Evolutionary conservation across 306 rosid species (phyloP).

Genomic region (Rosa persica): DNA sequence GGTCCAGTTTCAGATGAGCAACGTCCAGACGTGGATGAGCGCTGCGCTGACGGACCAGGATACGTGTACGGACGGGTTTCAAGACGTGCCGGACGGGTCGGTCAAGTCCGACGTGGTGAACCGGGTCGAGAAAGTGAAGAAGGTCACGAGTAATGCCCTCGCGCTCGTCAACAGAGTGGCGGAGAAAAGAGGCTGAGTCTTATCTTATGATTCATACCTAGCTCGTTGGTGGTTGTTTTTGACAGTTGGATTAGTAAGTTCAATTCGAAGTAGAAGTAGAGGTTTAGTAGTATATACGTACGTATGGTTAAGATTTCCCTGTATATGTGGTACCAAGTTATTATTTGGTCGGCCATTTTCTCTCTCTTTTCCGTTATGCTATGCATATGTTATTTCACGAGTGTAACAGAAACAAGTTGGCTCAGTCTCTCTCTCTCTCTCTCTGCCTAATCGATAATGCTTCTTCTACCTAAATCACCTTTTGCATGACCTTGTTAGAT

Average conservation of each 20-base stretch:
- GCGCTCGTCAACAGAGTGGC: slow-evolving; percentile 78
- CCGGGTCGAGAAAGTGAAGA: slow-evolving; percentile 52
- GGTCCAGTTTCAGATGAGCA: slow-evolving; percentile 84
- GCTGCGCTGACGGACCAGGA: slow-evolving; percentile 95
- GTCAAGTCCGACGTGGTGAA: slow-evolving; percentile 54
- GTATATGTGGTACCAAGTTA: neutral
- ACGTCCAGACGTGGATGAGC: slow-evolving; percentile 99
- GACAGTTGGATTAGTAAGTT: neutral
- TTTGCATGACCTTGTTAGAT: neutral
- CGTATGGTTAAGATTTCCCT: neutral
- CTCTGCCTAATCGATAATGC: neutral
- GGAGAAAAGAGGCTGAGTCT: slow-evolving; percentile 20
- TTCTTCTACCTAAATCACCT: neutral
- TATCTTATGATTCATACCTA: neutral
- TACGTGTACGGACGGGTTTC: slow-evolving; percentile 91
- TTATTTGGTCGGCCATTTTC: neutral
- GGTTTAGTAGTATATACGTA: neutral
- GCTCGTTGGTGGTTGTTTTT: neutral
- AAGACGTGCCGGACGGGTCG: slow-evolving; percentile 56
- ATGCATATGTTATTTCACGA: neutral
- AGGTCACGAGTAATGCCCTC: slow-evolving; percentile 86
- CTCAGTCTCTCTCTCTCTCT: neutral
- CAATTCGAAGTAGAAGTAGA: neutral
- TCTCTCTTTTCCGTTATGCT: neutral
- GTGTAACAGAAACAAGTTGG: neutral